These are phyloP conservation scores for Laguncularia racemosa DNA, from an alignment of 345 rosid species.

Conservation along the genomic window DNA sequence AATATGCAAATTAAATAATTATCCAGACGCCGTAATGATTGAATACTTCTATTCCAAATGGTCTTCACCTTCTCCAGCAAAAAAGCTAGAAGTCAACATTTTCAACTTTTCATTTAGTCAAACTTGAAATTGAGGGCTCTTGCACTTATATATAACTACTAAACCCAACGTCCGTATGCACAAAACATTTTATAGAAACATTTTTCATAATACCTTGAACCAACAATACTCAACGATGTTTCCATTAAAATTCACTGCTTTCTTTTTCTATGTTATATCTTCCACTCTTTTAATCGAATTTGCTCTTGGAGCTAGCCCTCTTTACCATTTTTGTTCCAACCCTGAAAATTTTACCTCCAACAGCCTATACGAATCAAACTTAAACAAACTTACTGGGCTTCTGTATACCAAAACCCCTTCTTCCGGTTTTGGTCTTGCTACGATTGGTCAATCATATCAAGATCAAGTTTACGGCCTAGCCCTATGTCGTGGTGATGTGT, in stretches of 20 bases:
- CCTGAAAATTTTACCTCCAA: constrained; percentile 30
- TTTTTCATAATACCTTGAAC: not conserved
- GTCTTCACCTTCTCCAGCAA: not conserved
- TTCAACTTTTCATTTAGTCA: not conserved
- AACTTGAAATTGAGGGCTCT: not conserved
- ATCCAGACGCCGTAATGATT: too few species aligned
- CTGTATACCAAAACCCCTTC: constrained; percentile 36
- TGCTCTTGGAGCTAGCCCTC: constrained; percentile 15
- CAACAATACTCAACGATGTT: constrained; percentile 18
- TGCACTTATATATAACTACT: not conserved
- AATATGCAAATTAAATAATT: too few species aligned
- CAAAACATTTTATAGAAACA: not conserved
- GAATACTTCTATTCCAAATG: too few species aligned
- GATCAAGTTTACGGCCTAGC: constrained; percentile 41
- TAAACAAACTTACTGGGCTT: constrained; percentile 22
- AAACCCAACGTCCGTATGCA: not conserved
- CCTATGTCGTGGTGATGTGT: constrained; percentile 58
- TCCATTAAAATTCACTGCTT: constrained; percentile 3
- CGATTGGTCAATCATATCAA: constrained; percentile 24
- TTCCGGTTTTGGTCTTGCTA: constrained; percentile 33
- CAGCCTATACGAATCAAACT: constrained; percentile 34
- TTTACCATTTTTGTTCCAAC: constrained; percentile 38
- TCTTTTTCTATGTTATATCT: not conserved
- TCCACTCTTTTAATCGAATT: constrained; percentile 17
- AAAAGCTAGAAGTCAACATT: not conserved